Conservation (phyloP, 805 yeast species). For the Torulaspora microellipsoides region DNA sequence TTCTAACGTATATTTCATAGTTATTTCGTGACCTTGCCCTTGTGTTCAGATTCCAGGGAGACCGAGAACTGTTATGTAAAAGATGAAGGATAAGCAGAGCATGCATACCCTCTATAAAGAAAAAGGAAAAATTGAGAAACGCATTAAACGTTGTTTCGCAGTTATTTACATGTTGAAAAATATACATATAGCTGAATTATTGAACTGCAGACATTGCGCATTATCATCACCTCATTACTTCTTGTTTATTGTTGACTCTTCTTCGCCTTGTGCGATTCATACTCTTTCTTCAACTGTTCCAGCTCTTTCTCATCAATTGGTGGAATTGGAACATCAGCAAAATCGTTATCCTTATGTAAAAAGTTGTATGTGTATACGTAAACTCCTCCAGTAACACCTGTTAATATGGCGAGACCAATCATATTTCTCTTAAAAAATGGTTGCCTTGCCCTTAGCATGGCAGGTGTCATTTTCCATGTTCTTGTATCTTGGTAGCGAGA, state of each 20-base stretch:
- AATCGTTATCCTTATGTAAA: conserved; percentile 67
- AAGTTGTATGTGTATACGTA: conserved; percentile 60
- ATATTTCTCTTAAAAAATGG: conserved; percentile 82
- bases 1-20: conserved; percentile 33
- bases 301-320: conserved; percentile 80
- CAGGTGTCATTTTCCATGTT: conserved; percentile 88
- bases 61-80: neutral
- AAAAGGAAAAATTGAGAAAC: no score
- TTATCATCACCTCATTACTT: no score
- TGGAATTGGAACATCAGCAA: conserved; percentile 89
- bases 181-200: no score
- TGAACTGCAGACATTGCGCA: no score
- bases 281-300: conserved; percentile 65
- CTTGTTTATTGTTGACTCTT: conserved; percentile 1
- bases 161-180: no score
- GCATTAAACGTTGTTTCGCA: no score
- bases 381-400: conserved; percentile 65
- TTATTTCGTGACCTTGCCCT: neutral
- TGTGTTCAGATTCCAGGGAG: neutral
- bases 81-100: no score
- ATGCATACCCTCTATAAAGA: no score
- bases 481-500: conserved; percentile 56
- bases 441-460: conserved; percentile 81
- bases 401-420: conserved; percentile 51
- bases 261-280: conserved; percentile 42